Percentiles rank a stretch among this genome's conserved stretches.
Evolutionary conservation across 495 filamentous ascomycete genomes (phyloP).

Genomic region (Aspergillus leporis): DNA sequence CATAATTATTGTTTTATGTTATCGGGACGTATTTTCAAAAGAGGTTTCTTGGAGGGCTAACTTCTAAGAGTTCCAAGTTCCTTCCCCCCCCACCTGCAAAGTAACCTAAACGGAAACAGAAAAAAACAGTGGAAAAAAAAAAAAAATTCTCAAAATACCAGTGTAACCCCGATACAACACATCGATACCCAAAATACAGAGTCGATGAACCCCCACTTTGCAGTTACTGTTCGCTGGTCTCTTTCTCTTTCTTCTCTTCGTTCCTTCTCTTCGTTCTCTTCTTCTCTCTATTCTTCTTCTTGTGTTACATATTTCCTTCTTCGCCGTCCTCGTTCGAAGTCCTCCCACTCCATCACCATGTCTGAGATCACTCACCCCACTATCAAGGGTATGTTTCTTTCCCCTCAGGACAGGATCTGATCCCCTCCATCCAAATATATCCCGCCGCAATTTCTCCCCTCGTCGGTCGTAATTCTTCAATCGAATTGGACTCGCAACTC

Average conservation of each 20-base stretch:
- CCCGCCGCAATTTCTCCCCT: conserved; percentile 17
- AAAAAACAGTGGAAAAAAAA: not conserved
- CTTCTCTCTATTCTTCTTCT: conserved; percentile 13
- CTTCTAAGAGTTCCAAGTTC: not conserved
- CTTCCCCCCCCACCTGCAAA: not conserved
- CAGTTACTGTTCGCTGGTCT: conserved; percentile 28
- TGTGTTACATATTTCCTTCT: conserved; percentile 11
- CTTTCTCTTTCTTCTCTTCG: conserved; percentile 16
- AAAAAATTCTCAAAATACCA: not conserved
- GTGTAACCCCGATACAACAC: not conserved
- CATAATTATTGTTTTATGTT: not conserved
- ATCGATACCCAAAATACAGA: not conserved
- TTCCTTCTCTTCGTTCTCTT: conserved; percentile 15
- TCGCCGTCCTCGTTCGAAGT: conserved; percentile 8
- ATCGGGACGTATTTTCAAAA: not conserved
- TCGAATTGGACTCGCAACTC: not conserved
- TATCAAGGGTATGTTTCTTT: conserved; percentile 54
- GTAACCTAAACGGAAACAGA: not conserved
- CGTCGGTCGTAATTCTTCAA: not conserved
- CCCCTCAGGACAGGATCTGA: not conserved
- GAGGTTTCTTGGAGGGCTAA: not conserved
- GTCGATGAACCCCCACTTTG: not conserved
- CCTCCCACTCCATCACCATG: conserved; percentile 41
- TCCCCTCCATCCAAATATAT: conserved; percentile 26
- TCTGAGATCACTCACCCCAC: conserved; percentile 60